Evolutionary conservation across 768 basidiomycete genomes (phyloP), one percentile per base, ranked within the genome.

Genomic region (Suillus tomentosus): DNA sequence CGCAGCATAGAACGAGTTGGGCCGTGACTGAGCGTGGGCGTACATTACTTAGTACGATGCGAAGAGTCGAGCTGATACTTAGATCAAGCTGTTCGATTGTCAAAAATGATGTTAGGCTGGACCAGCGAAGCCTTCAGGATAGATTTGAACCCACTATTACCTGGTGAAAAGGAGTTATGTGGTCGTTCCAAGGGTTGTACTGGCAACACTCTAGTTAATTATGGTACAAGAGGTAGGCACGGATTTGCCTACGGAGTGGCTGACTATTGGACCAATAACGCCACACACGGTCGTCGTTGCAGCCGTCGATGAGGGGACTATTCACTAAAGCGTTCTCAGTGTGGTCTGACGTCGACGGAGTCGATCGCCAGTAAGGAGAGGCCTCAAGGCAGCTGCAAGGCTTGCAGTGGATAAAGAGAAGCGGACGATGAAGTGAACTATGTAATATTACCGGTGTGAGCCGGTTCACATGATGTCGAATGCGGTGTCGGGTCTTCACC

Each of bases 1-100:
- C 34, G 73, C 76, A 61, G 73, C 69, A 10, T 77, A 76, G 66
- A 77, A 77, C 15, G 75, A 77, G 69, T 73, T 74, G 57, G 74
- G 72, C 67, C 77, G 79, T 22, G 77, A 75, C 13, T 75, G 67
- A 62, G 73, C 73, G 67, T 73, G 74, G 48, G 72, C 61, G 69
- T 72, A 70, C 76, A 78, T 77, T 62, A 40, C 56, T 57, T 34
- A 10, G 43, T 53, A 27, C 9, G 56, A 40, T 57, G 24, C 3
- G 37, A 57, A 40, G 56, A 17, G 24, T 27, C 13, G 39, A 10
- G 39, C 39, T 27, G 56, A 40, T 40, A 50, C 24, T 27, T 50
- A 17, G 39, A 27, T 57, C 56, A 39, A 40, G 39, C 39, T 57
- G 15, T 56, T 56, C 39, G 22, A 56, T 56, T 57, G 37, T 24